Evolutionary conservation across 352 stramenopile genomes (phyloP).

Genomic region (Pythium plurisporium): DNA sequence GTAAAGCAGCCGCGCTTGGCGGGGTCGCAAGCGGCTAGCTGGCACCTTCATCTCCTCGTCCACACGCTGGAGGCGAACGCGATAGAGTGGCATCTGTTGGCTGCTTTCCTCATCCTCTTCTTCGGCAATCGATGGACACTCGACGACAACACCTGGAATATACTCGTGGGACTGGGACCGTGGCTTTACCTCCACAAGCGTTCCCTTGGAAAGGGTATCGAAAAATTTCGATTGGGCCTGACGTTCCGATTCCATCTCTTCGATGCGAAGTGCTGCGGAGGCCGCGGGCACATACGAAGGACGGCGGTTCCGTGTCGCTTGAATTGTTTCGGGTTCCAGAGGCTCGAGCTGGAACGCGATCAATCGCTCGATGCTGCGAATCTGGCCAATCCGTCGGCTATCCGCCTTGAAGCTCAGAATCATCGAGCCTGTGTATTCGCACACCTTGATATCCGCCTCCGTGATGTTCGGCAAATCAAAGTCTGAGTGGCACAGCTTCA

Average conservation of each 20-base stretch:
- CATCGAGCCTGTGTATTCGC: conserved; percentile 81
- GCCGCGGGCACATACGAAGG: conserved; percentile 57
- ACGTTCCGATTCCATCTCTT: conserved; percentile 21
- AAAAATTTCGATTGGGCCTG: conserved; percentile 36
- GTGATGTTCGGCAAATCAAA: conserved; percentile 60
- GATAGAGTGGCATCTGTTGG: conserved; percentile 27
- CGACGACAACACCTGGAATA: conserved; percentile 58
- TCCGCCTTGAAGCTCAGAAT: conserved; percentile 88
- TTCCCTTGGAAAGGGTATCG: conserved; percentile 49
- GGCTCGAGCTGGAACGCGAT: conserved; percentile 84
- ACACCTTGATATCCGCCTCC: conserved; percentile 82
- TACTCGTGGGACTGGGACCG: conserved; percentile 71
- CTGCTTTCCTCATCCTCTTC: conserved; percentile 41
- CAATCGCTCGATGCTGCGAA: conserved; percentile 81
- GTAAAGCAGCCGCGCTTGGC: conserved; percentile 71
- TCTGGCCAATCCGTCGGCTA: conserved; percentile 76
- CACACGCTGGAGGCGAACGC: conserved; percentile 56
- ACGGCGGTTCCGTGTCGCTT: conserved; percentile 70
- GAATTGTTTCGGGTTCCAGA: conserved; percentile 56
- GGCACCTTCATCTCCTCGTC: conserved; percentile 77
- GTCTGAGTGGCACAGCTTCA: conserved; percentile 73
- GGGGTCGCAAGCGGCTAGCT: conserved; percentile 53
- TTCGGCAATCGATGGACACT: conserved; percentile 25
- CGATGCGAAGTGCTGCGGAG: conserved; percentile 19
- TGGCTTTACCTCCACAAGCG: conserved; percentile 68